Evolutionary conservation across 2,329 filamentous ascomycete species (phyloP).

Genomic region (Orbilia javanica): DNA sequence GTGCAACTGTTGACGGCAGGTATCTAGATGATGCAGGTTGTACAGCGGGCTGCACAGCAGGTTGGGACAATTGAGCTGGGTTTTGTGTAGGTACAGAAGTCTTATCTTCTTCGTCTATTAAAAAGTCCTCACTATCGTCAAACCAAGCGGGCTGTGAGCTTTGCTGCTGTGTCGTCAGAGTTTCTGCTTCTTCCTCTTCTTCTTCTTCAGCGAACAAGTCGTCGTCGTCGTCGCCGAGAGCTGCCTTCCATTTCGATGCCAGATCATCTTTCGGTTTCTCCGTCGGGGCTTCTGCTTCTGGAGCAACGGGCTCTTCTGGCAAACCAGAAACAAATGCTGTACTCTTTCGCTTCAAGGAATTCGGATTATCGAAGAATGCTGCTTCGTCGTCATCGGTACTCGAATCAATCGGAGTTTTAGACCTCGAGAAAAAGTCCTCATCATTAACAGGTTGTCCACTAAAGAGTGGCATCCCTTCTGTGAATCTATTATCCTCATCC

Average conservation of each 20-base stretch:
- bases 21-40: conserved; percentile 59
- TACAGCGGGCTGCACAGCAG: conserved; percentile 61
- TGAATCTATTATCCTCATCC: conserved; percentile 35
- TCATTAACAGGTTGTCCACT: conserved; percentile 37
- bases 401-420: conserved; percentile 47
- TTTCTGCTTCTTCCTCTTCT: conserved; percentile 67
- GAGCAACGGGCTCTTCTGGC: not conserved
- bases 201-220: conserved; percentile 69
- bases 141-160: conserved; percentile 74
- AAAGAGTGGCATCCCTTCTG: conserved; percentile 58
- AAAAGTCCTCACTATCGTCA: conserved; percentile 86
- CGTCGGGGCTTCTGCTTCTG: not conserved
- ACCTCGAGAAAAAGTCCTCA: conserved; percentile 57
- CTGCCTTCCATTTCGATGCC: conserved; percentile 72
- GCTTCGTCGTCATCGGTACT: conserved; percentile 39
- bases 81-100: conserved; percentile 62
- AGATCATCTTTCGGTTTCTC: conserved; percentile 25
- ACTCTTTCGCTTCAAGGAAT: conserved; percentile 35
- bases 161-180: conserved; percentile 69
- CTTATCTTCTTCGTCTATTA: conserved; percentile 73
- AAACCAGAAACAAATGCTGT: conserved; percentile 36
- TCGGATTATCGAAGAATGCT: conserved; percentile 47
- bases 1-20: conserved; percentile 60
- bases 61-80: conserved; percentile 61
- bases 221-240: conserved; percentile 81